These are phyloP conservation scores for Microthyrium microscopicum DNA, from an alignment of 2,329 filamentous ascomycete genomes.

Conservation along the genomic window DNA sequence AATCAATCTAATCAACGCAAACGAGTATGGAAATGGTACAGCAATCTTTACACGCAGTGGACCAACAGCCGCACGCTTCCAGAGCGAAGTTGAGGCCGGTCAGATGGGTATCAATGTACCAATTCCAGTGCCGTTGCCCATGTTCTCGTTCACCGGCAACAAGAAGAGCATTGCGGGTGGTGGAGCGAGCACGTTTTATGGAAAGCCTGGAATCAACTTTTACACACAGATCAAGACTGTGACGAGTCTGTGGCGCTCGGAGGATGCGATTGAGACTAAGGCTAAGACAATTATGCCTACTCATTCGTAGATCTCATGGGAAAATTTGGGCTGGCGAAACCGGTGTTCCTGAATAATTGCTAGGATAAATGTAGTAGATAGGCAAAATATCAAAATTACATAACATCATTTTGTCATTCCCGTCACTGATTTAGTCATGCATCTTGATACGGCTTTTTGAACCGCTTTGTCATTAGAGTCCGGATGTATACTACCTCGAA, in stretches of 20 bases:
- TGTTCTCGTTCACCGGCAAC: conserved; percentile 50
- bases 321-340: too few relatives aligned
- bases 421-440: too few relatives aligned
- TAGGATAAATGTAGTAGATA: too few relatives aligned
- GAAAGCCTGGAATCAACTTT: conserved; percentile 79
- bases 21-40: conserved; percentile 75
- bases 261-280: conserved; percentile 73
- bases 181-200: conserved; percentile 88
- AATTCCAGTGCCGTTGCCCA: conserved; percentile 48
- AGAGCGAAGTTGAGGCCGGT: conserved; percentile 65
- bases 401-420: too few relatives aligned
- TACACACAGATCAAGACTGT: conserved; percentile 82
- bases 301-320: conserved; percentile 28
- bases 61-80: conserved; percentile 60
- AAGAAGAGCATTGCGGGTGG: conserved; percentile 85
- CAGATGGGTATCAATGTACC: conserved; percentile 78
- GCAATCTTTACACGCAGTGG: conserved; percentile 73
- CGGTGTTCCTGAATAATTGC: too few relatives aligned
- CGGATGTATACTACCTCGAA: too few relatives aligned
- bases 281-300: conserved; percentile 81
- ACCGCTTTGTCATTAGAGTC: too few relatives aligned
- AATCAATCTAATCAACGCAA: conserved; percentile 65
- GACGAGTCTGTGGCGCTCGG: conserved; percentile 72
- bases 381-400: too few relatives aligned
- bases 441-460: too few relatives aligned